Percentiles rank a stretch among this genome's conserved stretches.
phyloP scores from a whole-genome alignment of 148 eudicot species.

The Fagopyrum homotropicum region DNA sequence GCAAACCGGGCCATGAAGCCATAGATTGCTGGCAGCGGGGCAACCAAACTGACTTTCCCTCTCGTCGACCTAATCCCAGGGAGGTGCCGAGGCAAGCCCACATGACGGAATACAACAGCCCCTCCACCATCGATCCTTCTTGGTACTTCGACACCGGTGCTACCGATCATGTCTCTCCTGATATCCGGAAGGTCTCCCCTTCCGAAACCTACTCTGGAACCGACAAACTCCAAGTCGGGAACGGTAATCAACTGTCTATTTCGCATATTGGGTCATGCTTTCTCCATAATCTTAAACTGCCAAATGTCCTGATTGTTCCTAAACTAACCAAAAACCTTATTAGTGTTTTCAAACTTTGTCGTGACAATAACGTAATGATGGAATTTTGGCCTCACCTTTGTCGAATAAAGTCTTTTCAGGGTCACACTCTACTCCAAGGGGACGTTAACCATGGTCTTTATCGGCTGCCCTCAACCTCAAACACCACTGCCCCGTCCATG shows the following conservation, averaged over 20 bases:
- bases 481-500: too few relatives aligned
- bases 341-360: neutral
- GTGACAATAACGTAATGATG: neutral
- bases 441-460: neutral
- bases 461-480: neutral
- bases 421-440: neutral
- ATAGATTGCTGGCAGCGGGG: neutral
- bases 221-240: too few relatives aligned
- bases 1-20: neutral
- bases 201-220: too few relatives aligned
- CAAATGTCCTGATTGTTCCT: constrained; percentile 4
- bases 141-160: too few relatives aligned
- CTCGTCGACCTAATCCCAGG: neutral
- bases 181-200: too few relatives aligned
- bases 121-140: too few relatives aligned
- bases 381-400: neutral
- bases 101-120: too few relatives aligned
- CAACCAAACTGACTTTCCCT: neutral
- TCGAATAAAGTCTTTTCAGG: neutral
- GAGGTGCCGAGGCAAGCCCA: neutral
- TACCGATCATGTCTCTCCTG: too few relatives aligned
- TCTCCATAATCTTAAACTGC: too few relatives aligned
- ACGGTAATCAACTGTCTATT: too few relatives aligned
- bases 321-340: constrained; percentile 11
- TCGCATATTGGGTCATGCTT: too few relatives aligned